Evolutionary conservation across 305 asterid genomes (phyloP).

Genomic region (Fraxinus velutina): DNA sequence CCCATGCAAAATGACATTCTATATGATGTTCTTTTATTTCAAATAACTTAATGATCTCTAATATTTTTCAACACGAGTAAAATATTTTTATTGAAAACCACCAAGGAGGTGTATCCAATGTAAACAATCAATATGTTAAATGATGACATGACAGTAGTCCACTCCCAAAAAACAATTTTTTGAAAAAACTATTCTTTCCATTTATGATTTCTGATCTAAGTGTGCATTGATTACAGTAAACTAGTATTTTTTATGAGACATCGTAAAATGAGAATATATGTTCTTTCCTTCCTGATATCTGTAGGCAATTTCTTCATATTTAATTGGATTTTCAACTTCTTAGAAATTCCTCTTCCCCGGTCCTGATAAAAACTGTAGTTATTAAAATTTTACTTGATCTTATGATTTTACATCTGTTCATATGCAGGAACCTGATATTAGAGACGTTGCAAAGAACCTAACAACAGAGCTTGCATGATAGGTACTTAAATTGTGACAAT

Average conservation of each 20-base stretch:
- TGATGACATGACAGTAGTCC: neutral
- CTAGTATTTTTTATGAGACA: neutral
- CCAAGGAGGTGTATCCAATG: neutral
- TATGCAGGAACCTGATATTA: neutral
- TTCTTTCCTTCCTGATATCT: conserved; percentile 7
- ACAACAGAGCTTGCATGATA: neutral
- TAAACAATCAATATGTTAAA: neutral
- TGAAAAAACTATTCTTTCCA: neutral
- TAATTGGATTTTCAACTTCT: neutral
- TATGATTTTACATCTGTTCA: neutral
- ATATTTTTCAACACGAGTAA: neutral
- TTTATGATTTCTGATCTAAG: neutral
- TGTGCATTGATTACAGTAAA: neutral
- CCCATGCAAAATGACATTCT: neutral
- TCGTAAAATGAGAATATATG: neutral
- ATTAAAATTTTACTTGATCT: neutral
- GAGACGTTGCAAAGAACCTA: neutral
- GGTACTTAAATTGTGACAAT: neutral
- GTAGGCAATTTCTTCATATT: neutral
- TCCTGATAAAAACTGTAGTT: neutral
- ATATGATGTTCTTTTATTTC: neutral
- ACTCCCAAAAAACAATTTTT: neutral
- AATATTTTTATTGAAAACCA: neutral
- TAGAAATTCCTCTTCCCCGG: neutral
- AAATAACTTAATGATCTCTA: neutral